Percentiles rank a stretch among this genome's conserved stretches.
phyloP scores from a whole-genome alignment of 495 filamentous ascomycete species.

The Cercophora scortea region DNA sequence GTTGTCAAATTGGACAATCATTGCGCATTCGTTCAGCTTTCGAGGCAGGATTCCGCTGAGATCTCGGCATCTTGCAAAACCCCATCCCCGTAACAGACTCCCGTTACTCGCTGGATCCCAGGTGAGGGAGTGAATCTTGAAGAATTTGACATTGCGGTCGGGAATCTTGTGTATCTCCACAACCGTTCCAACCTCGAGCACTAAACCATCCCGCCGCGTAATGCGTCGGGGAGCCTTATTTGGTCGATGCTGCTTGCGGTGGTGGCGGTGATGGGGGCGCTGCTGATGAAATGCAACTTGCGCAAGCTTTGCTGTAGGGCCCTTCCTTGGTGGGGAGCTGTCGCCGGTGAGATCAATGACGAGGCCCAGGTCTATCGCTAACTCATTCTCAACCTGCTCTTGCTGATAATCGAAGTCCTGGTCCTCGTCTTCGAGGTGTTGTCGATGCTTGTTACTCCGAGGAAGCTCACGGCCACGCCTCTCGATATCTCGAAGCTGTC shows the following conservation, averaged over 20 bases:
- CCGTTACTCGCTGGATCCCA: neutral
- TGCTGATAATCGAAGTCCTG: neutral
- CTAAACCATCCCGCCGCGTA: neutral
- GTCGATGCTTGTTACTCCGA: no score
- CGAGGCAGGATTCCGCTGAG: neutral
- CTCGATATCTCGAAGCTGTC: no score
- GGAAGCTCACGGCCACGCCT: no score
- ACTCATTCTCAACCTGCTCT: neutral
- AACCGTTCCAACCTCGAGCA: no score
- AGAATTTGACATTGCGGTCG: neutral
- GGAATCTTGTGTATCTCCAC: no score
- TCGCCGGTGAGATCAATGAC: neutral
- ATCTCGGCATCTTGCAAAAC: neutral
- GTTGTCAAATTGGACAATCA: slow-evolving; percentile 39
- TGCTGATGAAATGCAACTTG: no score
- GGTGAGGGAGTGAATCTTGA: slow-evolving; percentile 5
- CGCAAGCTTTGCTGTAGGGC: no score
- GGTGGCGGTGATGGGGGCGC: neutral
- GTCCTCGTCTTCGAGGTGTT: neutral
- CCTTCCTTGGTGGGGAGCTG: no score
- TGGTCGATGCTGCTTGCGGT: neutral
- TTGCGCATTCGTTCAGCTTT: slow-evolving; percentile 30
- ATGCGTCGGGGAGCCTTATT: neutral
- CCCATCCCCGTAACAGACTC: slow-evolving; percentile 2
- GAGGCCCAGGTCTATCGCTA: neutral